phyloP scores from a whole-genome alignment of 495 filamentous ascomycete genomes.

The Amphirosellinia nigrospora region DNA sequence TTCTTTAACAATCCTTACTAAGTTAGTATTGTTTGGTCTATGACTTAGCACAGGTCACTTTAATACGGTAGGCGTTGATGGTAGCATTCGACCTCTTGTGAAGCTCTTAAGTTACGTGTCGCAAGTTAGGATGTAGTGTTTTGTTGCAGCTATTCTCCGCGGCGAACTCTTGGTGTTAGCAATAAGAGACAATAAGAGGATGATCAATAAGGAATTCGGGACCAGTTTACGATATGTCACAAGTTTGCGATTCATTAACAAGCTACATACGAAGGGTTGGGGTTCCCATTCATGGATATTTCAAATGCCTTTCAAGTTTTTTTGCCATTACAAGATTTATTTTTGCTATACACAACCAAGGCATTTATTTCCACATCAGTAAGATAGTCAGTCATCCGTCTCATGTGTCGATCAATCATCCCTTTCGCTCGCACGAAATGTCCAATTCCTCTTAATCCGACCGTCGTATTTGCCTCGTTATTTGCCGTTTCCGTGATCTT shows the following conservation, averaged over 20 bases:
- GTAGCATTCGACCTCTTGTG: too few species aligned
- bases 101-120: too few species aligned
- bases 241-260: not conserved
- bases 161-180: too few species aligned
- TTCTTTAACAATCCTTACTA: too few species aligned
- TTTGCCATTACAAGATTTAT: constrained; percentile 14
- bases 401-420: constrained; percentile 17
- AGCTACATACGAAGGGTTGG: not conserved
- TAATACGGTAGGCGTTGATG: too few species aligned
- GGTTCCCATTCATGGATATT: not conserved
- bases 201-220: not conserved
- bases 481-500: constrained; percentile 8
- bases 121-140: too few species aligned
- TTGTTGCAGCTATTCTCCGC: too few species aligned
- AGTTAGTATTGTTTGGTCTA: too few species aligned
- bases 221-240: not conserved
- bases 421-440: constrained; percentile 21
- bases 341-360: constrained; percentile 9
- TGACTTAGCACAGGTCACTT: too few species aligned
- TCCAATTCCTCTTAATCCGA: constrained; percentile 3
- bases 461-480: constrained; percentile 12
- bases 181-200: not conserved
- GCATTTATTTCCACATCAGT: constrained; percentile 11
- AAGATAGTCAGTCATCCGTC: constrained; percentile 17
- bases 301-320: constrained; percentile 20